phyloP scores from a whole-genome alignment of 331 rosid genomes.

The Saraca asoca region DNA sequence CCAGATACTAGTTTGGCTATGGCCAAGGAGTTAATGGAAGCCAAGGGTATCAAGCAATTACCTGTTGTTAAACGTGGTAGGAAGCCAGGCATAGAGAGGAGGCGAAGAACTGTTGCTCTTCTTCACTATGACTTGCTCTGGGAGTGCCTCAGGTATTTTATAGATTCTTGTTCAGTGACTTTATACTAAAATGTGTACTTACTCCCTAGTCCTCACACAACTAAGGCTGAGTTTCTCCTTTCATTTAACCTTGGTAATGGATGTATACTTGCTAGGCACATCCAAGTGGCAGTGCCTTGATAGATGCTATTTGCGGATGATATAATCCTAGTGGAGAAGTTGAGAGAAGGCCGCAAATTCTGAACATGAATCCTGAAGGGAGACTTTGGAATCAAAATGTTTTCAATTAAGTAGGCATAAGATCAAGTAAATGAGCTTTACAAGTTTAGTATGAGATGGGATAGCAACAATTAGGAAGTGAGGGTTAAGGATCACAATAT shows the following conservation, averaged over 20 bases:
- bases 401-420: too few species aligned
- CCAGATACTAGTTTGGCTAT: slow-evolving; percentile 75
- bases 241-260: background rate
- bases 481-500: too few species aligned
- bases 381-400: too few species aligned
- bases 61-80: slow-evolving; percentile 81
- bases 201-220: background rate
- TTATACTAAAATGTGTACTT: slow-evolving; percentile 19
- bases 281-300: too few species aligned
- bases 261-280: too few species aligned
- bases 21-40: slow-evolving; percentile 97
- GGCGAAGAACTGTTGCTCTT: slow-evolving; percentile 72
- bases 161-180: slow-evolving; percentile 24
- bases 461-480: too few species aligned
- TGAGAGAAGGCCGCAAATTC: too few species aligned
- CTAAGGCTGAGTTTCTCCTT: slow-evolving; percentile 12
- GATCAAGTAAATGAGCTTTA: too few species aligned
- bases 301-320: too few species aligned
- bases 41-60: slow-evolving; percentile 84
- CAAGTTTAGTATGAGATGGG: too few species aligned
- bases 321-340: too few species aligned
- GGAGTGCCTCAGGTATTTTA: slow-evolving; percentile 76
- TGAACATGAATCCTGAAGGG: too few species aligned
- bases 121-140: slow-evolving; percentile 74
- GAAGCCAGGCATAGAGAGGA: slow-evolving; percentile 51